phyloP scores from a whole-genome alignment of 345 rosid species.

The Raphanus sativus region DNA sequence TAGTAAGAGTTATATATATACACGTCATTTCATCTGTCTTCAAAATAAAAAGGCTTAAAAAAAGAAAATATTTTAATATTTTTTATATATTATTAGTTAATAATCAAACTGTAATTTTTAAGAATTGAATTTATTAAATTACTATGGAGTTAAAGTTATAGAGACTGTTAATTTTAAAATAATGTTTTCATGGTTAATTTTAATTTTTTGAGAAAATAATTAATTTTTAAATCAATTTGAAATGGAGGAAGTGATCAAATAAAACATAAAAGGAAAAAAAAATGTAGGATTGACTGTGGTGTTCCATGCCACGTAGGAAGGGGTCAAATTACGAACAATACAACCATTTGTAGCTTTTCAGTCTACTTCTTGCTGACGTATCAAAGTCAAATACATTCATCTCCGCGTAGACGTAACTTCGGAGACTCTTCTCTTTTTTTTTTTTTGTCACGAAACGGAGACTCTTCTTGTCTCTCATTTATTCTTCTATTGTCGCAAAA shows the following conservation, averaged over 20 bases:
- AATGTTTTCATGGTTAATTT: not conserved
- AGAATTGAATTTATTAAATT: too few relatives aligned
- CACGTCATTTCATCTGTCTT: not conserved
- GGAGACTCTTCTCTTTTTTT: not conserved
- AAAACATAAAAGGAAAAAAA: not conserved
- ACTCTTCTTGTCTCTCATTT: not conserved
- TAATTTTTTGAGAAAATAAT: not conserved
- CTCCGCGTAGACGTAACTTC: not conserved
- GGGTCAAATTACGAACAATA: not conserved
- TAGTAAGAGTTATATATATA: too few relatives aligned
- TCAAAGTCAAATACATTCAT: slow-evolving; percentile 2
- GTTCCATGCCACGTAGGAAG: not conserved
- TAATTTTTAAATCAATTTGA: not conserved
- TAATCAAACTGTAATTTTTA: not conserved
- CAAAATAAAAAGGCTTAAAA: not conserved
- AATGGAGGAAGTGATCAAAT: not conserved
- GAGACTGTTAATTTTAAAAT: not conserved
- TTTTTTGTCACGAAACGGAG: too few relatives aligned
- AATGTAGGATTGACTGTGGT: not conserved
- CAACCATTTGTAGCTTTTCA: not conserved
- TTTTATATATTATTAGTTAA: not conserved
- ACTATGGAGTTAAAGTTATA: not conserved
- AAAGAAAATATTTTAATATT: too few relatives aligned
- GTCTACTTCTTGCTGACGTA: not conserved
- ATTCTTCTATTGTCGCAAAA: not conserved